Evolutionary conservation across 495 filamentous ascomycete species (phyloP).

Genomic region (Trichoderma orchidacearum): DNA sequence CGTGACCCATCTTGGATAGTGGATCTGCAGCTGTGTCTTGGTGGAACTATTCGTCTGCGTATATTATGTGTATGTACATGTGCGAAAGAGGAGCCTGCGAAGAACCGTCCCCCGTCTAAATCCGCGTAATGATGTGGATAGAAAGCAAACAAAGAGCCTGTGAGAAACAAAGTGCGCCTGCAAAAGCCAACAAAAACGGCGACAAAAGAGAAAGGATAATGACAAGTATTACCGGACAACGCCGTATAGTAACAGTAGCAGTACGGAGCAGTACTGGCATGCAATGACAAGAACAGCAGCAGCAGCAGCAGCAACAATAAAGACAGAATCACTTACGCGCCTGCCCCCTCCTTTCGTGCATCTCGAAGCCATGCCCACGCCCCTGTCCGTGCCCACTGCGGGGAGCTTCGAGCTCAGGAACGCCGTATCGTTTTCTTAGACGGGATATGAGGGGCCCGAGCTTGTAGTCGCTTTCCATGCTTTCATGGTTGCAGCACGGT

Average conservation of each 20-base stretch:
- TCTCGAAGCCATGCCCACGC: background rate
- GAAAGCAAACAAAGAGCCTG: too few relatives aligned
- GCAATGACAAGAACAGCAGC: background rate
- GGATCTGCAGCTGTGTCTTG: too few relatives aligned
- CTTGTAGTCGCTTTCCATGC: constrained; percentile 31
- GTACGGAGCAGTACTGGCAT: background rate
- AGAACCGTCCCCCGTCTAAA: too few relatives aligned
- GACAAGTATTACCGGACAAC: too few relatives aligned
- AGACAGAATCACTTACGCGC: background rate
- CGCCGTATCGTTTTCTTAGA: constrained; percentile 20
- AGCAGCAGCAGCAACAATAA: too few relatives aligned
- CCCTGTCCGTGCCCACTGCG: too few relatives aligned
- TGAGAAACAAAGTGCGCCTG: background rate
- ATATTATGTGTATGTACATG: too few relatives aligned
- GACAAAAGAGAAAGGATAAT: background rate
- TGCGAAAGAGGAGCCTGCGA: background rate
- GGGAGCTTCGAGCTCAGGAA: constrained; percentile 9
- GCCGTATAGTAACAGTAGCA: too few relatives aligned
- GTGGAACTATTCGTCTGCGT: too few relatives aligned
- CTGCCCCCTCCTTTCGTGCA: background rate
- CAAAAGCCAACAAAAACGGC: background rate
- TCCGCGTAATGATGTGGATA: too few relatives aligned
- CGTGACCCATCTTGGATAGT: too few relatives aligned
- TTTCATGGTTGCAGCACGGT: constrained; percentile 42
- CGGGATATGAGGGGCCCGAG: constrained; percentile 27